Conservation (phyloP, 2,329 filamentous ascomycete genomes). For the Lizonia empirigonia region DNA sequence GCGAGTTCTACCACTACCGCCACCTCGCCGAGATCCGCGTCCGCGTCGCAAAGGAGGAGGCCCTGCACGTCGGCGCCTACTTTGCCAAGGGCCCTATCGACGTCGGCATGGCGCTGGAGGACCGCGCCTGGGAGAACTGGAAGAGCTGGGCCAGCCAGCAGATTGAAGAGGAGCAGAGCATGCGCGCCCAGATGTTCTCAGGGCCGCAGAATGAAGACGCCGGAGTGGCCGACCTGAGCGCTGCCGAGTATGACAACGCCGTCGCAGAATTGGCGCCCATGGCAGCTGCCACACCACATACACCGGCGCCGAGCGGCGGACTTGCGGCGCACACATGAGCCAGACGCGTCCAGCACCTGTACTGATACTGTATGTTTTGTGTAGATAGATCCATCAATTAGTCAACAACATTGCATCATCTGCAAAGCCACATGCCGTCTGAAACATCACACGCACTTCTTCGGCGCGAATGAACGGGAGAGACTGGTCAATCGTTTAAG, state of each 20-base stretch:
- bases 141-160: conserved; percentile 73
- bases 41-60: conserved; percentile 86
- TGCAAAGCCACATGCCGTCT: background rate
- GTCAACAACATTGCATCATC: too few relatives aligned
- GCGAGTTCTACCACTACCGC: conserved; percentile 87
- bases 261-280: conserved; percentile 42
- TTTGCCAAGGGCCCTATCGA: conserved; percentile 80
- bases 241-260: conserved; percentile 36
- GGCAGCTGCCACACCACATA: conserved; percentile 30
- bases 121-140: conserved; percentile 81
- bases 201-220: conserved; percentile 40
- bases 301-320: conserved; percentile 42
- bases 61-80: conserved; percentile 80
- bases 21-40: conserved; percentile 81
- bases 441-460: background rate
- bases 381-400: conserved; percentile 15
- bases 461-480: conserved; percentile 6
- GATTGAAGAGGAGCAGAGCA: conserved; percentile 56
- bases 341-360: conserved; percentile 3
- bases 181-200: conserved; percentile 50
- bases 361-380: conserved; percentile 20
- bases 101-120: conserved; percentile 81
- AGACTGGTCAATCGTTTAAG: conserved; percentile 10
- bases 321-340: conserved; percentile 43
- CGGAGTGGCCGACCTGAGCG: conserved; percentile 21